phyloP scores from a whole-genome alignment of 257 asterid genomes.

The Jacaranda mimosifolia region DNA sequence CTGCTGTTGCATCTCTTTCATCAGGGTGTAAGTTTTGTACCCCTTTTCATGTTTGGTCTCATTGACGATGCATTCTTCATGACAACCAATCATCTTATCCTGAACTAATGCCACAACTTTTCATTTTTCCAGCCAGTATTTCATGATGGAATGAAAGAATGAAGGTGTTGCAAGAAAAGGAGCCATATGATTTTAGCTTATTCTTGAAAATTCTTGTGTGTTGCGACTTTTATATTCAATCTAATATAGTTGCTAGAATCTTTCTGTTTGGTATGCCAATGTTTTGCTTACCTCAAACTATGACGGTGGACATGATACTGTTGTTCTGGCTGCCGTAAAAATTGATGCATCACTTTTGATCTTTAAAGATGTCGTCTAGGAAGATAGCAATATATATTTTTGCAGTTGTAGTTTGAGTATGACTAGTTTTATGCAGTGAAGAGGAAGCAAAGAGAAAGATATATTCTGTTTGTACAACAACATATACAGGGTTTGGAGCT shows the following conservation, averaged over 20 bases:
- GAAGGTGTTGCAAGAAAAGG: slow-evolving; percentile 86
- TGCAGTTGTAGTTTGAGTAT: background rate
- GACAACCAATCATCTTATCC: background rate
- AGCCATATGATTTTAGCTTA: slow-evolving; percentile 73
- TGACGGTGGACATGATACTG: background rate
- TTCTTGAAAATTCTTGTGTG: slow-evolving; percentile 67
- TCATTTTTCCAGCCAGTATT: slow-evolving; percentile 60
- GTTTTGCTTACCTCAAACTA: background rate
- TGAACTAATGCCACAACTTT: background rate
- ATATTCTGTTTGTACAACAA: slow-evolving; percentile 84
- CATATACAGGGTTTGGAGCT: slow-evolving; percentile 90
- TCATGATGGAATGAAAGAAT: slow-evolving; percentile 82
- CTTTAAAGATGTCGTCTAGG: background rate
- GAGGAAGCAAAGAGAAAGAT: slow-evolving; percentile 96
- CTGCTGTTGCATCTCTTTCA: background rate
- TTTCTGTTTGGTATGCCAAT: background rate
- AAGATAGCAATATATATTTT: background rate
- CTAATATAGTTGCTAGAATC: background rate
- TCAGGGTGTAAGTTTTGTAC: slow-evolving; percentile 38
- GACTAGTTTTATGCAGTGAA: slow-evolving; percentile 68
- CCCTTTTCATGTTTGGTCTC: background rate
- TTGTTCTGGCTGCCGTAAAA: background rate
- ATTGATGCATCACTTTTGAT: background rate
- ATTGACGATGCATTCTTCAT: background rate
- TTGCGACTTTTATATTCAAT: background rate